Evolutionary conservation across 2,329 filamentous ascomycete genomes (phyloP).

Genomic region (Madurella mycetomatis): DNA sequence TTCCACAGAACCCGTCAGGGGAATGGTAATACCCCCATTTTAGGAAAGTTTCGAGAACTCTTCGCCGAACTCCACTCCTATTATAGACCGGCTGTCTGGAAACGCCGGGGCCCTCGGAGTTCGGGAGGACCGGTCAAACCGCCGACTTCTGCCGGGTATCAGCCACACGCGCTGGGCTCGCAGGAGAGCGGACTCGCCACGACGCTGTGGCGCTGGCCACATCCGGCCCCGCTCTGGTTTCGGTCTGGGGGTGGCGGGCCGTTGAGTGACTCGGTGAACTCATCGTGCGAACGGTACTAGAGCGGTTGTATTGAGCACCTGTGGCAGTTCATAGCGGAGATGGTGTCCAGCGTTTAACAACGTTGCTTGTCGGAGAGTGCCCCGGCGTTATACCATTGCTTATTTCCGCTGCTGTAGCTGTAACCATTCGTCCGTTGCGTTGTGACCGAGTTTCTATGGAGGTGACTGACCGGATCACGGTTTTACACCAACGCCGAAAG

Average conservation of each 20-base stretch:
- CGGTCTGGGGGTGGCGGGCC: too few relatives aligned
- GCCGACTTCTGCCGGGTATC: background rate
- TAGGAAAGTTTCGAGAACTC: conserved; percentile 21
- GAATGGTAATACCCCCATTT: background rate
- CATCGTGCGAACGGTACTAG: background rate
- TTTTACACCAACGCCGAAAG: too few relatives aligned
- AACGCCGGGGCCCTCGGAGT: background rate
- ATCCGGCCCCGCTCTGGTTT: background rate
- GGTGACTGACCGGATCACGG: background rate
- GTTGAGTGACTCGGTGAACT: background rate
- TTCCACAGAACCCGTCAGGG: background rate
- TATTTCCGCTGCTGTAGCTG: background rate
- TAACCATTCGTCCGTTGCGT: conserved; percentile 1
- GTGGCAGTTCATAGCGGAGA: background rate
- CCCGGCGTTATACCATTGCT: too few relatives aligned
- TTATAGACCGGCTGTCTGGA: background rate
- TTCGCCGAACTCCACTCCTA: conserved; percentile 9
- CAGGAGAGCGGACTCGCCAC: background rate
- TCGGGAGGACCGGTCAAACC: background rate
- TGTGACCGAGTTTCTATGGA: background rate
- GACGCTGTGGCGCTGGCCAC: background rate
- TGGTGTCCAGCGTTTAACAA: background rate
- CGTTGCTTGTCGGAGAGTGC: background rate
- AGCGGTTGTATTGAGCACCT: background rate
- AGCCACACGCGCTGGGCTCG: background rate